Evolutionary conservation across 2,329 filamentous ascomycete species (phyloP), one percentile per base, ranked within the genome.

Genomic region (Penicillium rolfsii): DNA sequence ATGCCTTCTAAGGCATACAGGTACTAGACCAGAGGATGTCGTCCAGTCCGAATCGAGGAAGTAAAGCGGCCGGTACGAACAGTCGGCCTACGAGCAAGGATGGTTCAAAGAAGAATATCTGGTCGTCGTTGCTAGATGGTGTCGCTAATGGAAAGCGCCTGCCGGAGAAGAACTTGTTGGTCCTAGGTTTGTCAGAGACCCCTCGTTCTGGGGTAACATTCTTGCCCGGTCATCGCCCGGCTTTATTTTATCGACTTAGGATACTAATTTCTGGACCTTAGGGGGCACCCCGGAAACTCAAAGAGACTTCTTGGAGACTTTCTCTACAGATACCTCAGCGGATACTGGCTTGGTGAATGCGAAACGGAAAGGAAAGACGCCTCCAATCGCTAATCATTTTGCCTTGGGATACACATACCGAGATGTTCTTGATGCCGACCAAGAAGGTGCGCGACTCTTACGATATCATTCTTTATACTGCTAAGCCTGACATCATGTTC

Each of bases 371-470:
- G 72, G 76, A 68, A 88, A 86, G 75, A 84, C 85, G 63, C 89
- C 91, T 1, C 91, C 92, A 24, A 86, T 97, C 72, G 93, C 93
- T 58, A 97, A 97, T 74, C 90, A 90, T 73, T 97, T 96, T 77
- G 93, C 93, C 11, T 80, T 97, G 61, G 93, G 93, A 55, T 97
- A 97, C 76, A 97, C 93, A 57, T 97, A 97, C 79, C 92, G 96
- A 75, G 92, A 97, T 78, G 92, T 97, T 40, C 83, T 97, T 40
- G 93, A 97, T 77, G 90, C 91, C 59, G 93, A 97, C 74, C 93
- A 96, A 76, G 94, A 97, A 83, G 91, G 91, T 93, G 78, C 61
- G 77, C 71, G 22, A 26, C 35, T 36, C 24, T 24, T 5, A 19
- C 30, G 26, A 22, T 11, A 24, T 4, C 24, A 19, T 22, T 52